These are phyloP conservation scores for Pseudogymnoascus sp. DNA, from an alignment of 2,329 filamentous ascomycete species.

Conservation along the genomic window DNA sequence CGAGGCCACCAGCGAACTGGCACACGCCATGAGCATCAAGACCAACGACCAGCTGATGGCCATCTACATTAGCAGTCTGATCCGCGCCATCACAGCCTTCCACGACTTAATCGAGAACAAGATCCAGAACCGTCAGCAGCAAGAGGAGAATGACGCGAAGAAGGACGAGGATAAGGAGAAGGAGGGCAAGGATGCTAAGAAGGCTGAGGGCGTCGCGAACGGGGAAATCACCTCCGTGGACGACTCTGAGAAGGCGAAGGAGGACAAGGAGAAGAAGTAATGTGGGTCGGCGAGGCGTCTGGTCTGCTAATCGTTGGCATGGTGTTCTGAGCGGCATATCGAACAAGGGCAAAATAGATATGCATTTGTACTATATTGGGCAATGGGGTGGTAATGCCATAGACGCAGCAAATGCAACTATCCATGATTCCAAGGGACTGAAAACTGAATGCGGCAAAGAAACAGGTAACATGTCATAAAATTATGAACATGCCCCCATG, in stretches of 20 bases:
- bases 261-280: slow-evolving; percentile 43
- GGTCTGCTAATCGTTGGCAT: slow-evolving; percentile 16
- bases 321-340: slow-evolving; percentile 21
- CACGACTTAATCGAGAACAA: slow-evolving; percentile 99
- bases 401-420: slow-evolving; percentile 8
- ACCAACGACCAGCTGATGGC: slow-evolving; percentile 98
- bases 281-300: slow-evolving; percentile 22
- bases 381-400: slow-evolving; percentile 1
- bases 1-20: slow-evolving; percentile 66
- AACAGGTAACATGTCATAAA: background rate
- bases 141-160: slow-evolving; percentile 87
- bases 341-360: slow-evolving; percentile 16
- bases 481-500: background rate
- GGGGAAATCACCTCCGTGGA: slow-evolving; percentile 42
- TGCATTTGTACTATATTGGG: slow-evolving; percentile 27
- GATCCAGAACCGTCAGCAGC: slow-evolving; percentile 95
- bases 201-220: slow-evolving; percentile 39
- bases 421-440: background rate
- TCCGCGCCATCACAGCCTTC: slow-evolving; percentile 96
- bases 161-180: slow-evolving; percentile 51
- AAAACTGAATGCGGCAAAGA: background rate
- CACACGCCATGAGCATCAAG: slow-evolving; percentile 97
- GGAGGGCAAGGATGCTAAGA: slow-evolving; percentile 63
- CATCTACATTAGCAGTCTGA: slow-evolving; percentile 94
- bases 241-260: slow-evolving; percentile 42